Evolutionary conservation across 2,329 filamentous ascomycete species (phyloP), one percentile per base, ranked within the genome.

Genomic region (Macrophomina phaseolina): DNA sequence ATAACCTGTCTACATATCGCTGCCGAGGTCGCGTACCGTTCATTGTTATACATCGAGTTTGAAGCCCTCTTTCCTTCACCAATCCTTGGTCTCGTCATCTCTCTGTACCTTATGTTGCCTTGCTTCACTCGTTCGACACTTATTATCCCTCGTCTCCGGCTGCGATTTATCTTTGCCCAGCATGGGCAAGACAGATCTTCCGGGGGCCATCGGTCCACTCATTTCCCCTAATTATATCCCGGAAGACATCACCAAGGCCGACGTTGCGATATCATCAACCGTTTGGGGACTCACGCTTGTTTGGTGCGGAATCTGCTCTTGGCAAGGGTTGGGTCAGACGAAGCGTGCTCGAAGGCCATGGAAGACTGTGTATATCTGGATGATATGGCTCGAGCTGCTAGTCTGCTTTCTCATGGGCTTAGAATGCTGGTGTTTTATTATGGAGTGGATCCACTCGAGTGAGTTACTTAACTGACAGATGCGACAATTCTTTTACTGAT

Each of bases 301-400:
- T n/a, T 74, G 72, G 58, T 67, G 66, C 9, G 28, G 71, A 3
- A 42, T 77, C 18, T 75, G 76, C 7, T 68, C 78, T 46, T 81
- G 74, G 65, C 70, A 74, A n/a, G 78, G 73, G 8, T 75, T 71
- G 55, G 49, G 18, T 60, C 76, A 71, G 70, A 78, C 65, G 56
- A 74, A 45, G 12, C 69, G 64, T 2, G 76, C 75, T 3, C 70
- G 75, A 12, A 70, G 70, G 65, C 69, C 76, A 7, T 42, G 75
- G 34, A 68, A 71, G 16, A 82, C 81, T 68, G 73, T 77, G 0
- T 84, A 84, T 67, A 75, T 84, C 0, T 81, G 79, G 75, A 80
- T 84, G 79, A 79, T 84, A 64, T 84, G 82, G 83, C 62, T 79
- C 32, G 83, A 84, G 70, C 75, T 84, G 4, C 1, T 76, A 1